phyloP scores from a whole-genome alignment of 768 basidiomycete species.

The Phanerochaete sordida region DNA sequence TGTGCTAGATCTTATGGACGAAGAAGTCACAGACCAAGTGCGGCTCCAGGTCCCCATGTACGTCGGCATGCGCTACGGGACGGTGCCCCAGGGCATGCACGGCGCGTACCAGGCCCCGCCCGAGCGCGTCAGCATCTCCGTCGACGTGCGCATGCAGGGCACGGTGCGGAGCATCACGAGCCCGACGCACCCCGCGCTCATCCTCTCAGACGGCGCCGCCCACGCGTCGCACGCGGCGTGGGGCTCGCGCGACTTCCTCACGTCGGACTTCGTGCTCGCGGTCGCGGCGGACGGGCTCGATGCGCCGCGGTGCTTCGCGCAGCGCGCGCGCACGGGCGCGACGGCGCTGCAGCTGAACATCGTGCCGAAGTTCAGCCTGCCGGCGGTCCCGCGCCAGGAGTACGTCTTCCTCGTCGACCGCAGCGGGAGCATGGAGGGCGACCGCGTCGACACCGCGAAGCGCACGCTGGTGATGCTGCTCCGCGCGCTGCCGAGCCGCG shows the following conservation, averaged over 20 bases:
- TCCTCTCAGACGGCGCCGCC: constrained; percentile 32
- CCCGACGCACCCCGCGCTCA: constrained; percentile 41
- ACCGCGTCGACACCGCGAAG: constrained; percentile 45
- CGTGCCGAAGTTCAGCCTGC: constrained; percentile 47
- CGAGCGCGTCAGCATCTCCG: constrained; percentile 37
- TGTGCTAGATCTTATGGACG: constrained; percentile 40
- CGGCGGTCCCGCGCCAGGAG: constrained; percentile 43
- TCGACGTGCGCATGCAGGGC: constrained; percentile 49
- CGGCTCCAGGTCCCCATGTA: constrained; percentile 51
- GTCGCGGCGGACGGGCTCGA: constrained; percentile 49
- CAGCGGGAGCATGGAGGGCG: constrained; percentile 46
- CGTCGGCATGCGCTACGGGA: constrained; percentile 52
- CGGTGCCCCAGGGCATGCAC: constrained; percentile 35
- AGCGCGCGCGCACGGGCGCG: constrained; percentile 32
- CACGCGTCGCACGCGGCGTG: constrained; percentile 37
- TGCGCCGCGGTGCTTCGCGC: constrained; percentile 53
- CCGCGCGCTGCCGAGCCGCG: constrained; percentile 39
- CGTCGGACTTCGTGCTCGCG: constrained; percentile 47
- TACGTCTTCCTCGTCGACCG: constrained; percentile 62
- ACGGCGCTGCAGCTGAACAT: constrained; percentile 52
- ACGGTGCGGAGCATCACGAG: constrained; percentile 37
- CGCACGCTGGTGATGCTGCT: constrained; percentile 44
- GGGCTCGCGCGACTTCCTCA: constrained; percentile 40
- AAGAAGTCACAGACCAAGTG: constrained; percentile 45
- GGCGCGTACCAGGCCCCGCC: constrained; percentile 20